Evolutionary conservation across 495 filamentous ascomycete genomes (phyloP).

Genomic region (Penicillium diatomitis): DNA sequence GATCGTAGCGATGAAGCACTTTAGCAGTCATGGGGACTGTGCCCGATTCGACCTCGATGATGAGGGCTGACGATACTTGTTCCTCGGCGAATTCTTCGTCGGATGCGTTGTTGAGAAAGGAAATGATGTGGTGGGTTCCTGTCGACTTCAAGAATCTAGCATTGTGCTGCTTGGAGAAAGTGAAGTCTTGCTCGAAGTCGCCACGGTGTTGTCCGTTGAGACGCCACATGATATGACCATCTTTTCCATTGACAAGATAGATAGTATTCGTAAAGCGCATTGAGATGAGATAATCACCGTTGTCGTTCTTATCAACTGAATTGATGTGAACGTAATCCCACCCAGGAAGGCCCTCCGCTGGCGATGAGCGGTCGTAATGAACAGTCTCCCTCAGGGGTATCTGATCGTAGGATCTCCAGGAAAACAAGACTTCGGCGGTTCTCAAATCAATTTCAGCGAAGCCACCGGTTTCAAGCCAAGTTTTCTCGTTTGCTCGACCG

Average conservation of each 20-base stretch:
- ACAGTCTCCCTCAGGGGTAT: conserved; percentile 23
- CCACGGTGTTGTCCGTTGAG: conserved; percentile 35
- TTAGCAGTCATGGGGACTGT: conserved; percentile 36
- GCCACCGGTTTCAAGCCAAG: conserved; percentile 24
- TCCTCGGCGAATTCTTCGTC: conserved; percentile 35
- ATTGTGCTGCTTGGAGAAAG: conserved; percentile 52
- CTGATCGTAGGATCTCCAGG: conserved; percentile 35
- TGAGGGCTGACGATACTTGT: conserved; percentile 41
- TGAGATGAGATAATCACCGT: conserved; percentile 50
- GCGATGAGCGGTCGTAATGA: conserved; percentile 7
- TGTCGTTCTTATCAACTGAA: conserved; percentile 45
- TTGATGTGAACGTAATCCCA: conserved; percentile 58
- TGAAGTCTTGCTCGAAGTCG: conserved; percentile 39
- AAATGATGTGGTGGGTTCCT: conserved; percentile 33
- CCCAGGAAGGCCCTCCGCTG: conserved; percentile 13
- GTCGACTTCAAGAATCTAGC: conserved; percentile 42
- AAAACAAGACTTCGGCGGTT: conserved; percentile 30
- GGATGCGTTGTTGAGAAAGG: conserved; percentile 44
- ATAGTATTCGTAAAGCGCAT: conserved; percentile 47
- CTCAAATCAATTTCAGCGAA: conserved; percentile 36
- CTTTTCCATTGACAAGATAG: conserved; percentile 44
- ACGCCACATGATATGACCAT: conserved; percentile 50
- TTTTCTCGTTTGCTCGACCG: conserved; percentile 22
- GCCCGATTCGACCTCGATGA: conserved; percentile 41
- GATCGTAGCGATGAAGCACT: conserved; percentile 26